These are phyloP conservation scores for Fusarium sp. DNA, from an alignment of 2,329 filamentous ascomycete genomes.

Conservation along the genomic window DNA sequence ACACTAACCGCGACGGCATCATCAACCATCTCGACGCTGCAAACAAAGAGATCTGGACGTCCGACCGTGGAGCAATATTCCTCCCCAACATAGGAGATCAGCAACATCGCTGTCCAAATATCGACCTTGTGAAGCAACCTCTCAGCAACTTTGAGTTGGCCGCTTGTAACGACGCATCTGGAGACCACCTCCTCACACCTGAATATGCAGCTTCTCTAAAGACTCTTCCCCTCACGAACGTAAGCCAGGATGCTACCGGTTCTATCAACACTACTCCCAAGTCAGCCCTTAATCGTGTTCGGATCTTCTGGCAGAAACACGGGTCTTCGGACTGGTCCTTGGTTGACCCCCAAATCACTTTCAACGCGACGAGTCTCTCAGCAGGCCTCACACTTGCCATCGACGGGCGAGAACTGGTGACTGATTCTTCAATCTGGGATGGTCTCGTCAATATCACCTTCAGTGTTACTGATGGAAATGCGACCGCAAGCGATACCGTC, in stretches of 20 bases:
- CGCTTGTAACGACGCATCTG: conserved; percentile 50
- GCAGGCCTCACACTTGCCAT: conserved; percentile 49
- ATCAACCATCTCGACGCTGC: background rate
- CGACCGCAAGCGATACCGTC: conserved; percentile 41
- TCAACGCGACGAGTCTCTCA: conserved; percentile 42
- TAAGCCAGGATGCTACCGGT: conserved; percentile 29
- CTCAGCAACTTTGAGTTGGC: conserved; percentile 38
- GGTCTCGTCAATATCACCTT: conserved; percentile 44
- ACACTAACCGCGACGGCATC: background rate
- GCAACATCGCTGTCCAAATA: background rate
- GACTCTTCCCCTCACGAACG: background rate
- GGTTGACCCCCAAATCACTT: conserved; percentile 41
- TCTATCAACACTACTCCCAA: conserved; percentile 22
- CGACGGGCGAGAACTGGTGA: conserved; percentile 47
- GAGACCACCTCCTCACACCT: conserved; percentile 45
- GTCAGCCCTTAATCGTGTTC: conserved; percentile 32
- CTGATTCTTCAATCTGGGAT: conserved; percentile 40
- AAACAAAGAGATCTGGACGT: background rate
- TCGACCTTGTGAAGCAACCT: background rate
- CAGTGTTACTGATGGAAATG: conserved; percentile 37
- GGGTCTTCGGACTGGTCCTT: conserved; percentile 37
- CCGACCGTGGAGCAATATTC: background rate
- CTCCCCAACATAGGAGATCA: background rate
- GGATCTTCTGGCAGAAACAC: conserved; percentile 41
- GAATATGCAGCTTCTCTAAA: conserved; percentile 43